A percentile compares a stretch with the other conserved stretches of the same genome.
phyloP scores from a whole-genome alignment of 2,329 filamentous ascomycete genomes.

The Colletotrichum sansevieriae region DNA sequence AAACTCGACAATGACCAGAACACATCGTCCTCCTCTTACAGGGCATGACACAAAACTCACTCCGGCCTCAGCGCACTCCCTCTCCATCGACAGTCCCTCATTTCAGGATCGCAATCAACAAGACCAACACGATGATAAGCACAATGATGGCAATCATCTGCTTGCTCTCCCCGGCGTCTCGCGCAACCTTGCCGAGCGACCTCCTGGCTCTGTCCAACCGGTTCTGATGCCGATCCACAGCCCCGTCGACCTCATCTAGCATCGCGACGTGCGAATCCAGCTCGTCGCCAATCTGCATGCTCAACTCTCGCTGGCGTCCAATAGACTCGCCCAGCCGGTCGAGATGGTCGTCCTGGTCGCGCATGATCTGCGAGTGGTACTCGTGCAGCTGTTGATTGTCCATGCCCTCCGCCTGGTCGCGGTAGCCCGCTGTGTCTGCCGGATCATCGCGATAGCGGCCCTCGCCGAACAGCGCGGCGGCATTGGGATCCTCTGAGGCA shows the following conservation, averaged over 20 bases:
- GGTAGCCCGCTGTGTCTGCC: slow-evolving; percentile 66
- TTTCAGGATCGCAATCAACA: slow-evolving; percentile 87
- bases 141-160: slow-evolving; percentile 86
- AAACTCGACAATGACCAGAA: slow-evolving; percentile 21
- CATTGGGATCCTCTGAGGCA: slow-evolving; percentile 58
- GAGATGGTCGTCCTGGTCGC: slow-evolving; percentile 95
- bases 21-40: slow-evolving; percentile 55
- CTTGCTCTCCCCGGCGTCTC: slow-evolving; percentile 85
- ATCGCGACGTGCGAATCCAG: slow-evolving; percentile 90
- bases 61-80: neutral
- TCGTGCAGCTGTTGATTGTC: slow-evolving; percentile 88
- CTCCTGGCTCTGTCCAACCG: slow-evolving; percentile 81
- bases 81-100: slow-evolving; percentile 50
- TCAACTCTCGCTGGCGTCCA: slow-evolving; percentile 88
- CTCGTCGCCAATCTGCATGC: slow-evolving; percentile 96
- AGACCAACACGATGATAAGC: slow-evolving; percentile 83
- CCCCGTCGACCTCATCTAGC: slow-evolving; percentile 88
- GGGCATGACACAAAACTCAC: neutral
- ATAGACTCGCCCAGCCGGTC: slow-evolving; percentile 89
- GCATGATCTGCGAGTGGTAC: slow-evolving; percentile 84
- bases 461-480: slow-evolving; percentile 60
- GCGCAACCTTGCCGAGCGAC: slow-evolving; percentile 78
- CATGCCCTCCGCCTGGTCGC: slow-evolving; percentile 70
- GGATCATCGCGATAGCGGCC: slow-evolving; percentile 78
- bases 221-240: slow-evolving; percentile 83